These are phyloP conservation scores for Apiotrichum montevideense DNA, from an alignment of 1,284 basidiomycete genomes.

Conservation along the genomic window DNA sequence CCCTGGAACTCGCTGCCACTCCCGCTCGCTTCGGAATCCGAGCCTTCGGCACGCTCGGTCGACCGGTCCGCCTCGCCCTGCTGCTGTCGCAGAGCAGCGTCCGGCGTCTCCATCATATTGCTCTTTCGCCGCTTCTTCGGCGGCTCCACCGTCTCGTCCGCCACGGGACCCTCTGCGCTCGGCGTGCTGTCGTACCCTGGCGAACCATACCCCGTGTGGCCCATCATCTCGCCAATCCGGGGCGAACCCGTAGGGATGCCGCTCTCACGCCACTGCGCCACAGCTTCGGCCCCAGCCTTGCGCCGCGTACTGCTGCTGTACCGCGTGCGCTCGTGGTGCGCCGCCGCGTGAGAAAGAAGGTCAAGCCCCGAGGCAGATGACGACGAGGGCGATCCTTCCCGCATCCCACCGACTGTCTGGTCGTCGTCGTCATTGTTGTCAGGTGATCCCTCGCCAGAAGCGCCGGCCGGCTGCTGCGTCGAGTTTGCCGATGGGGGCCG, in stretches of 20 bases:
- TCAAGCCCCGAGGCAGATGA: constrained; percentile 38
- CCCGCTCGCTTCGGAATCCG: constrained; percentile 15
- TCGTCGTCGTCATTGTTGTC: constrained; percentile 41
- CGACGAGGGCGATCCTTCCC: constrained; percentile 34
- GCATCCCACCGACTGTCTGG: constrained; percentile 34
- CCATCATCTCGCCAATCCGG: not conserved
- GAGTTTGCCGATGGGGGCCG: not conserved
- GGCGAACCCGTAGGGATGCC: constrained; percentile 30
- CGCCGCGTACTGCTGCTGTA: constrained; percentile 30
- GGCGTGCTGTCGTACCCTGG: constrained; percentile 18
- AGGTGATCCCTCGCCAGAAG: constrained; percentile 18
- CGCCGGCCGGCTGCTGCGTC: constrained; percentile 1
- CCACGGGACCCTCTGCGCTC: constrained; percentile 8
- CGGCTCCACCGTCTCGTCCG: constrained; percentile 10
- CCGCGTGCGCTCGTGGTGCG: constrained; percentile 15
- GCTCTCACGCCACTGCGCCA: constrained; percentile 40
- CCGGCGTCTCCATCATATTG: constrained; percentile 21
- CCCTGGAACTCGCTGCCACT: constrained; percentile 25
- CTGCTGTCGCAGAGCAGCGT: not conserved
- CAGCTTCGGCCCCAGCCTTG: constrained; percentile 40
- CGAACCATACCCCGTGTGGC: constrained; percentile 6
- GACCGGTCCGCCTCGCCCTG: not conserved
- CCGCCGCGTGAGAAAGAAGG: constrained; percentile 31
- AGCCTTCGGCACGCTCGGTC: not conserved
- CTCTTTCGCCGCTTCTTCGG: constrained; percentile 38